These are phyloP conservation scores for Juncus effusus DNA, from an alignment of 176 grass and related monocot genomes.

Conservation along the genomic window DNA sequence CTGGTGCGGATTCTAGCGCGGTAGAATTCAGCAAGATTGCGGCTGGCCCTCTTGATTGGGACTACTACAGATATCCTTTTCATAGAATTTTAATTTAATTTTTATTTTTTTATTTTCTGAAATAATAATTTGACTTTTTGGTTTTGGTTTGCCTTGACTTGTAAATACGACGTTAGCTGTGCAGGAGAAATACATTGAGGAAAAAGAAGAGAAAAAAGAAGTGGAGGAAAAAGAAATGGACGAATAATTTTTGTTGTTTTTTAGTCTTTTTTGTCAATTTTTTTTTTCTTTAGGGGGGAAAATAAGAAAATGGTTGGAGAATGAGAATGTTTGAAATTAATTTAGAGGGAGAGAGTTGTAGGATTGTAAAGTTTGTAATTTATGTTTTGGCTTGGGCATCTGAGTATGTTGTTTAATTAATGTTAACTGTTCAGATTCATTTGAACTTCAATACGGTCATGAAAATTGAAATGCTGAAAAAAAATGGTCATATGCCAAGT, in stretches of 20 bases:
- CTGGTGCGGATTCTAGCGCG: conserved; percentile 64
- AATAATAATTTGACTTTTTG: conserved; percentile 13
- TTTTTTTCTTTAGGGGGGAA: neutral
- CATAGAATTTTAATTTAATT: conserved; percentile 1
- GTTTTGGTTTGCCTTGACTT: conserved; percentile 44
- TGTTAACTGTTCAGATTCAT: too few species aligned
- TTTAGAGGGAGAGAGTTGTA: neutral
- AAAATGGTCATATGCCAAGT: neutral
- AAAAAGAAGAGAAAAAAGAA: conserved; percentile 40
- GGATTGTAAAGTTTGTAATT: neutral
- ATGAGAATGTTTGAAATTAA: neutral
- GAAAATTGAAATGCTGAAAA: too few species aligned
- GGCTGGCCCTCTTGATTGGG: conserved; percentile 65
- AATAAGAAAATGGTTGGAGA: neutral
- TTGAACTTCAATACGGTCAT: too few species aligned
- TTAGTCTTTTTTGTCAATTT: neutral
- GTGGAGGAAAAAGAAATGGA: conserved; percentile 26
- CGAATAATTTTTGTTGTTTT: too few species aligned
- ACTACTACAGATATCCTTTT: conserved; percentile 98
- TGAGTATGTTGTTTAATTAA: neutral
- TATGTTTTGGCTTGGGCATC: neutral
- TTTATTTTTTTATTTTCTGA: conserved; percentile 11
- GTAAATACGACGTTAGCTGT: conserved; percentile 69
- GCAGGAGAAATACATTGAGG: conserved; percentile 97
- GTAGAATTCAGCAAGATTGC: conserved; percentile 94